These are phyloP conservation scores for Fulvia fulva DNA, from an alignment of 2,329 filamentous ascomycete genomes.

Conservation along the genomic window DNA sequence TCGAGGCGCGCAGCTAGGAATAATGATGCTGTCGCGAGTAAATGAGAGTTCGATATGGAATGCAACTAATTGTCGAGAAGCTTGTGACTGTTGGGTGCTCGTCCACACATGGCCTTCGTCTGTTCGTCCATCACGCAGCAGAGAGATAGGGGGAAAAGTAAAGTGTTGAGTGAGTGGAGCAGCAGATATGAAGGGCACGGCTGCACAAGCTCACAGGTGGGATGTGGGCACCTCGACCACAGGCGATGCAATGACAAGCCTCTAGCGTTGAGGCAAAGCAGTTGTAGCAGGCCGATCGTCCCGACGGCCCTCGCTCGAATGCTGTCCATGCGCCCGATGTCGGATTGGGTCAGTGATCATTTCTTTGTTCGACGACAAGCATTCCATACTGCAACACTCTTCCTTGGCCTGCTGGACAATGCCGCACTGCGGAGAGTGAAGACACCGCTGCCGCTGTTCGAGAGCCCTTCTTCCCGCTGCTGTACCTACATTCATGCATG, in stretches of 20 bases:
- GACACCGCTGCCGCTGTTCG: not conserved
- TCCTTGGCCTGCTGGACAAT: not conserved
- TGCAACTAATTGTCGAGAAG: slow-evolving; percentile 14
- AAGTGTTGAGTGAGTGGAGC: slow-evolving; percentile 4
- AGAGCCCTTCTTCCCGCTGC: not conserved
- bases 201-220: not conserved
- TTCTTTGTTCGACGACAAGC: slow-evolving; percentile 1
- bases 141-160: slow-evolving; percentile 1
- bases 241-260: not conserved
- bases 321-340: not conserved
- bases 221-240: not conserved
- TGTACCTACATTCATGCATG: not conserved
- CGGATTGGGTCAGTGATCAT: not conserved
- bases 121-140: slow-evolving; percentile 21
- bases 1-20: not conserved
- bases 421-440: not conserved
- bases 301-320: slow-evolving; percentile 1
- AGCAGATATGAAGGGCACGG: slow-evolving; percentile 4
- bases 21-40: not conserved
- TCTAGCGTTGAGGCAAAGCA: slow-evolving; percentile 2
- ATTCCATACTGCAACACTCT: not conserved
- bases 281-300: slow-evolving; percentile 1
- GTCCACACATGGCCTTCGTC: slow-evolving; percentile 27
- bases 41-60: not conserved
- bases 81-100: slow-evolving; percentile 24